Conservation (phyloP, 805 yeast species). For the Saturnispora sanitii region DNA sequence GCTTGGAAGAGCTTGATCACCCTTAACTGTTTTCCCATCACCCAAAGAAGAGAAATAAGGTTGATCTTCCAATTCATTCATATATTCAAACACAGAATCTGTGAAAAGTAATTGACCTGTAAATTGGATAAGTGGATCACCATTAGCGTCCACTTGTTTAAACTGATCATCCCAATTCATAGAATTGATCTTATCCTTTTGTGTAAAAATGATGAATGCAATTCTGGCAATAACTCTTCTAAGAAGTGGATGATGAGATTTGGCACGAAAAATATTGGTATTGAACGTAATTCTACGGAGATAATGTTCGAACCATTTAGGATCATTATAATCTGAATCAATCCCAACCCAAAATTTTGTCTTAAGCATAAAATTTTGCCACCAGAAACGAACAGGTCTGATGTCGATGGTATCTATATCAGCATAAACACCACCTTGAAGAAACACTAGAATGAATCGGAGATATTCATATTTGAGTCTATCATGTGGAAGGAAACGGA, state of each 20-base stretch:
- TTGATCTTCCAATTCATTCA: constrained; percentile 17
- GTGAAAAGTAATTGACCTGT: constrained; percentile 26
- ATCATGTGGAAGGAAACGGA: constrained; percentile 40
- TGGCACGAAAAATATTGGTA: constrained; percentile 23
- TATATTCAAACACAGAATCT: constrained; percentile 25
- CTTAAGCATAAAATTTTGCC: constrained; percentile 11
- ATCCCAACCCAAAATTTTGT: constrained; percentile 18
- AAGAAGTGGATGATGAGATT: constrained; percentile 26
- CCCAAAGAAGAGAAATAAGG: constrained; percentile 19
- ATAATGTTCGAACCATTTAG: constrained; percentile 23
- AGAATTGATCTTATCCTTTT: constrained; percentile 19
- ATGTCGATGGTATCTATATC: constrained; percentile 51
- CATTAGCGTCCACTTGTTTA: constrained; percentile 23
- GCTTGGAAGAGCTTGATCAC: constrained; percentile 8
- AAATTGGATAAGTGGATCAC: constrained; percentile 25
- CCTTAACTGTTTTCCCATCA: constrained; percentile 13
- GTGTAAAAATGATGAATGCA: constrained; percentile 23
- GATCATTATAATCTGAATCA: constrained; percentile 22
- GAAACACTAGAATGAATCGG: constrained; percentile 40
- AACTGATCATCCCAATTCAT: constrained; percentile 24
- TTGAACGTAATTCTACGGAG: constrained; percentile 24
- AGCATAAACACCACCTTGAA: constrained; percentile 51
- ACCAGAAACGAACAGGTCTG: constrained; percentile 33
- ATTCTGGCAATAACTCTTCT: constrained; percentile 27
- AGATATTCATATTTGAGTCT: constrained; percentile 44